Evolutionary conservation across 306 rosid genomes (phyloP), one percentile per base, ranked within the genome.

Genomic region (Cucumis melo): DNA sequence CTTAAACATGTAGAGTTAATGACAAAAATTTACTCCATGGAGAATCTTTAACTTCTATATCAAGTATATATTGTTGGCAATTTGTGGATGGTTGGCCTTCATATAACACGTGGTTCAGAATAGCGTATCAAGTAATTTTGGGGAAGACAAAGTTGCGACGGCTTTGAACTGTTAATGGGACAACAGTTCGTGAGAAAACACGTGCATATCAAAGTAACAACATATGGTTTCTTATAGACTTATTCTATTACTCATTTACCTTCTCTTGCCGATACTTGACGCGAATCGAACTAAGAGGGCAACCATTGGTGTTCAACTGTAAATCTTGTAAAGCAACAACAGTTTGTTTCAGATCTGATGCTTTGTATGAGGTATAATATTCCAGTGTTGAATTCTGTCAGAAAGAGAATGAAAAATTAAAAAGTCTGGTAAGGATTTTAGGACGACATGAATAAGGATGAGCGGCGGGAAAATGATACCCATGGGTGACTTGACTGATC

Each of bases 401-500:
- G 78, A 72, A 27, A 63, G 16, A 72, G 48, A 81, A 27, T 64
- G 68, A 44, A 5, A 65, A 5, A 65, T 46, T 23, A 53, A 62
- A 83, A 67, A 83, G 19, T 78, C 19, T 80, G 23, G 50, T 60
- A 39, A 24, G 61, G 56, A 42, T 65, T 73, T 73, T 57, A 56
- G 75, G 59, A 63, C 34, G 36, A 17, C 48, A 56, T 29, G 78
- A 65, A 85, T 74, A 57, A 9, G 68, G 79, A 50, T 44, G 38
- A 21, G 20, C 1, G 75, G 54, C 27, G 46, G 71, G 65, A 73
- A 83, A 66, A 46, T 72, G 79, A 17, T 83, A 95, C 99, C 99
- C 99, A 95, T 63, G 99, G 99, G 61, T 92, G 90, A 61, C 60
- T 87, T 51, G 91, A 88, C 77, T 87, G 96, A 78, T 95, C 93